phyloP scores from a whole-genome alignment of 768 basidiomycete genomes.

The Candolleomyces efflorescens region DNA sequence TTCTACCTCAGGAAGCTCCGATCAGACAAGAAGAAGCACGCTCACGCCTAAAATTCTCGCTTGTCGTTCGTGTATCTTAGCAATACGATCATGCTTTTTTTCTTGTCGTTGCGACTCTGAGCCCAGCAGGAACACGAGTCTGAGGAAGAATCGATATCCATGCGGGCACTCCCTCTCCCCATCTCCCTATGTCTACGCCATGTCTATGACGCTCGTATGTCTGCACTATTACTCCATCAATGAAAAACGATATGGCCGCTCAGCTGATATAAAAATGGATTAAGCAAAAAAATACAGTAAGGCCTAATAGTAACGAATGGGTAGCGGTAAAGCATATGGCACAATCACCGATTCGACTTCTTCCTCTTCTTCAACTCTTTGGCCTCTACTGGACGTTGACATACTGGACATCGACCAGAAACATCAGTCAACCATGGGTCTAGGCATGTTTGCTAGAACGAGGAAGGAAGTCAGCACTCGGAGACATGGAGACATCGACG shows the following conservation, averaged over 20 bases:
- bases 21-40: conserved; percentile 95
- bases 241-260: conserved; percentile 1
- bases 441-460: conserved; percentile 71
- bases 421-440: conserved; percentile 87
- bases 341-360: conserved; percentile 6
- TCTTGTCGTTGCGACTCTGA: not conserved
- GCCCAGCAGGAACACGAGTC: not conserved
- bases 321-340: not conserved
- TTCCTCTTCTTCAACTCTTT: conserved; percentile 33
- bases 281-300: not conserved
- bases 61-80: conserved; percentile 2
- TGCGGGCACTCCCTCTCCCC: not conserved
- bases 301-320: not conserved
- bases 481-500: not conserved
- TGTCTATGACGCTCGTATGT: conserved; percentile 1
- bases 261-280: not conserved
- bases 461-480: not conserved
- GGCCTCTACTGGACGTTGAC: conserved; percentile 69
- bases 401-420: conserved; percentile 85
- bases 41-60: conserved; percentile 36
- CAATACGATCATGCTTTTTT: conserved; percentile 9
- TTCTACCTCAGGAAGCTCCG: conserved; percentile 95
- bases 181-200: not conserved
- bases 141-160: not conserved
- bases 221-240: not conserved